Evolutionary conservation across 148 eudicot species (phyloP).

Genomic region (Chenopodium formosanum): DNA sequence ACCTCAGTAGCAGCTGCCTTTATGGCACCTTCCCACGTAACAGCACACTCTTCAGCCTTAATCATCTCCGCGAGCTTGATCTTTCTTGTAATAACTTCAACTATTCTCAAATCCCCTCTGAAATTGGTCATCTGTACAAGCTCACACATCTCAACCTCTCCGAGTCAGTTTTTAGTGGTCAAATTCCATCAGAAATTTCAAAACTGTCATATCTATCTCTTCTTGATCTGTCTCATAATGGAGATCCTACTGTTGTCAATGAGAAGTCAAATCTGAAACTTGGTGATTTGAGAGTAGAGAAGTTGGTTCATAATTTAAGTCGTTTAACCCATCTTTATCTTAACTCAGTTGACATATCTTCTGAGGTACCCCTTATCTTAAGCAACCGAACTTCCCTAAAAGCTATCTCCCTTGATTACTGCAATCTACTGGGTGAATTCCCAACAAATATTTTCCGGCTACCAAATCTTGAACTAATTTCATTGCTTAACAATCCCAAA

Average conservation of each 20-base stretch:
- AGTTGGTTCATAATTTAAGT: slow-evolving; percentile 1
- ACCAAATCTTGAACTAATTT: slow-evolving; percentile 25
- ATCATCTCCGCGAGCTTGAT: slow-evolving; percentile 30
- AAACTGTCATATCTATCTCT: slow-evolving; percentile 8
- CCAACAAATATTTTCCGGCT: slow-evolving; percentile 15
- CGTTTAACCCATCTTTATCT: slow-evolving; percentile 17
- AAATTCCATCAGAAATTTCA: slow-evolving; percentile 27
- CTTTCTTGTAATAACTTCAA: not conserved
- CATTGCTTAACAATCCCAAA: not conserved
- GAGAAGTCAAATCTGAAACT: not conserved
- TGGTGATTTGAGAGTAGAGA: not conserved
- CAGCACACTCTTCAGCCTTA: slow-evolving; percentile 30
- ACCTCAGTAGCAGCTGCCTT: slow-evolving; percentile 27
- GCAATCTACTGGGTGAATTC: slow-evolving; percentile 18
- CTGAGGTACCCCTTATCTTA: slow-evolving; percentile 22
- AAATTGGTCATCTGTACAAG: slow-evolving; percentile 7
- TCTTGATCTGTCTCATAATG: slow-evolving; percentile 19
- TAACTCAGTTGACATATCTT: slow-evolving; percentile 2
- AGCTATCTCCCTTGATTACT: not conserved
- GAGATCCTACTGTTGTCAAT: not conserved
- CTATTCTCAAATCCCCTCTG: slow-evolving; percentile 24
- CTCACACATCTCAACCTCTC: slow-evolving; percentile 32
- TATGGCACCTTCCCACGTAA: slow-evolving; percentile 16
- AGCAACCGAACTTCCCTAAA: slow-evolving; percentile 19
- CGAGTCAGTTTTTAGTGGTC: not conserved